These are phyloP conservation scores for Penicillium flavigenum DNA, from an alignment of 495 filamentous ascomycete species.

Conservation along the genomic window DNA sequence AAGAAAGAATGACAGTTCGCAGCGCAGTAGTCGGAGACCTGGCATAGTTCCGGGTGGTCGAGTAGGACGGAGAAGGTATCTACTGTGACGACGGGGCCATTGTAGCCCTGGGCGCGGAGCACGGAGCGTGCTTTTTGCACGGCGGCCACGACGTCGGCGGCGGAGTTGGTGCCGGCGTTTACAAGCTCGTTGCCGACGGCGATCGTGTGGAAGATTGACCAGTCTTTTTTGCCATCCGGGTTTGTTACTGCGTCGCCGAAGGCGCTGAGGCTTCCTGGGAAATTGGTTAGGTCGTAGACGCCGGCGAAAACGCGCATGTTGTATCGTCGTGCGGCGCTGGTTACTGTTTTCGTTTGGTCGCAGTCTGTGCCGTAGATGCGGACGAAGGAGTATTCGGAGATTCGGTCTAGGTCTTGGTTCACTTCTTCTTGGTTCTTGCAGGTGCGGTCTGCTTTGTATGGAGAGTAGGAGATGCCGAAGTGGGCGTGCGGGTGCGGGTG, in stretches of 20 bases:
- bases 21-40: conserved; percentile 72
- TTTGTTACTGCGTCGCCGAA: conserved; percentile 54
- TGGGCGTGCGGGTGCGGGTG: conserved; percentile 9
- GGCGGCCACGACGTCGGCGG: conserved; percentile 52
- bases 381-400: conserved; percentile 56
- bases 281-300: conserved; percentile 62
- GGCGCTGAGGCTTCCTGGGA: conserved; percentile 51
- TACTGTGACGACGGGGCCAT: conserved; percentile 72
- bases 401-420: conserved; percentile 57
- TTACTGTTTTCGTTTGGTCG: conserved; percentile 61
- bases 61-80: conserved; percentile 72
- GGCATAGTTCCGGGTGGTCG: conserved; percentile 67
- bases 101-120: conserved; percentile 64
- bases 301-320: conserved; percentile 71
- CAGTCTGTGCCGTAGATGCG: conserved; percentile 84
- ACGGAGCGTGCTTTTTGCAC: conserved; percentile 54
- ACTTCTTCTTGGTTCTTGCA: conserved; percentile 69
- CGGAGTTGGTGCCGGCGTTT: conserved; percentile 56
- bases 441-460: conserved; percentile 62
- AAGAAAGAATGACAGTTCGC: conserved; percentile 87
- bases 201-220: conserved; percentile 67
- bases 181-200: conserved; percentile 80
- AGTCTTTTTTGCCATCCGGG: conserved; percentile 42
- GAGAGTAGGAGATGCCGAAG: conserved; percentile 69
- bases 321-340: conserved; percentile 55